phyloP scores from a whole-genome alignment of 352 stramenopile species.

The Globisporangium parvum region DNA sequence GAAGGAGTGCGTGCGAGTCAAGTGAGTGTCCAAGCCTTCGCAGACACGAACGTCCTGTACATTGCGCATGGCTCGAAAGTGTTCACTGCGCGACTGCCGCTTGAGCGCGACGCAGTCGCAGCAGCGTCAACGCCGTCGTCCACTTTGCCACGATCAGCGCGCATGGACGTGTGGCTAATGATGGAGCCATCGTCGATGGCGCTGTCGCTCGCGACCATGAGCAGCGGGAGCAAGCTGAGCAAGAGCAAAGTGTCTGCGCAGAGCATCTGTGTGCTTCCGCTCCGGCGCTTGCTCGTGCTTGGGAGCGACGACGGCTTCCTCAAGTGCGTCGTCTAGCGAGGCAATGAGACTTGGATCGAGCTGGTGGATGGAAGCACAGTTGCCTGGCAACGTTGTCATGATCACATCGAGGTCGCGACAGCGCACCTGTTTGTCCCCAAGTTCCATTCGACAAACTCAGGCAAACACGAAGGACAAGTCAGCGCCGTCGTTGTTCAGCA shows the following conservation, averaged over 20 bases:
- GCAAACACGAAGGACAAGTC: too few species aligned
- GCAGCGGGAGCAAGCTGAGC: conserved; percentile 19
- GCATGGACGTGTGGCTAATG: conserved; percentile 47
- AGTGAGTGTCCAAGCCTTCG: conserved; percentile 41
- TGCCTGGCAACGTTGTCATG: too few species aligned
- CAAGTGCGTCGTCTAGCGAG: conserved; percentile 31
- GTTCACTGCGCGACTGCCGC: conserved; percentile 29
- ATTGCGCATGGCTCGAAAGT: conserved; percentile 34
- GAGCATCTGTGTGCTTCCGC: conserved; percentile 39
- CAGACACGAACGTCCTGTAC: conserved; percentile 40
- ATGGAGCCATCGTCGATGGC: conserved; percentile 21
- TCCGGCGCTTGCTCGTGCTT: conserved; percentile 56
- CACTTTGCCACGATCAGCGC: conserved; percentile 4
- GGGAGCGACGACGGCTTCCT: conserved; percentile 62
- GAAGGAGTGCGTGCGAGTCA: conserved; percentile 42
- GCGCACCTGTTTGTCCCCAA: too few species aligned
- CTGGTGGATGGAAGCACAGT: too few species aligned
- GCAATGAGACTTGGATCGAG: background rate
- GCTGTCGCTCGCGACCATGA: background rate
- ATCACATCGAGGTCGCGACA: too few species aligned
- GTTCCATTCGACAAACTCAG: too few species aligned
- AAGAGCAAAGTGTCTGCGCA: conserved; percentile 42
- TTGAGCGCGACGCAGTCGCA: conserved; percentile 17
- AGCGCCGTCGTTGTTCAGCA: too few species aligned
- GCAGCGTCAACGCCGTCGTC: conserved; percentile 9